Evolutionary conservation across 1,284 basidiomycete genomes (phyloP).

Genomic region (Ceratobasidium sp.): DNA sequence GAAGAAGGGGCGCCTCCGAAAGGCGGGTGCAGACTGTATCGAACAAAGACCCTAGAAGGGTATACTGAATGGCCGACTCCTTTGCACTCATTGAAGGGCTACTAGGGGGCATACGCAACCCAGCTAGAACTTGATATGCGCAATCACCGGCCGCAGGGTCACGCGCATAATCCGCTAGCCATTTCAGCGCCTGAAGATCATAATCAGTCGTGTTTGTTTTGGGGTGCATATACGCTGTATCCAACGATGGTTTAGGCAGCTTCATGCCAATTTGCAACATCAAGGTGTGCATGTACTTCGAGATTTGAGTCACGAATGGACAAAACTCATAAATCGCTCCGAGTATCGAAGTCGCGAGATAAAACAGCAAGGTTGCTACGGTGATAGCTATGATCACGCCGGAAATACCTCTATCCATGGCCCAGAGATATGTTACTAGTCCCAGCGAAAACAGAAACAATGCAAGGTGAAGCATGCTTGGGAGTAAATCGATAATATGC

Average conservation of each 20-base stretch:
- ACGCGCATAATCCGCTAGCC: constrained; percentile 7
- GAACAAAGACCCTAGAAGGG: not conserved
- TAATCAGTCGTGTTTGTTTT: not conserved
- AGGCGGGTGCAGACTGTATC: not conserved
- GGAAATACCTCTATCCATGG: not conserved
- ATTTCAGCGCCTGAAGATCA: not conserved
- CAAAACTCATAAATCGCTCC: constrained; percentile 5
- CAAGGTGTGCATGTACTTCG: not conserved
- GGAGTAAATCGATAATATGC: constrained; percentile 35
- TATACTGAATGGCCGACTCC: not conserved
- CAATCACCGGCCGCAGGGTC: constrained; percentile 21
- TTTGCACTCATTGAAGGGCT: not conserved
- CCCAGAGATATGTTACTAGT: constrained; percentile 24
- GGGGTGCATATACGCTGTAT: too few species aligned
- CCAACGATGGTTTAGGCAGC: not conserved
- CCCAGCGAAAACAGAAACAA: constrained; percentile 37
- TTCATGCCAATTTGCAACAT: not conserved
- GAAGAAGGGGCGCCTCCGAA: not conserved
- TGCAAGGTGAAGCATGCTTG: constrained; percentile 35
- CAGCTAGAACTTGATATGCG: constrained; percentile 18
- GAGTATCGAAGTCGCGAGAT: not conserved
- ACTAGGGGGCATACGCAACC: not conserved
- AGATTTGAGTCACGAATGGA: constrained; percentile 10
- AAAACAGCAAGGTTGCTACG: not conserved
- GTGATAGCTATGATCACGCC: not conserved